These are phyloP conservation scores for Durotheca rogersii DNA, from an alignment of 495 filamentous ascomycete species.

Conservation along the genomic window DNA sequence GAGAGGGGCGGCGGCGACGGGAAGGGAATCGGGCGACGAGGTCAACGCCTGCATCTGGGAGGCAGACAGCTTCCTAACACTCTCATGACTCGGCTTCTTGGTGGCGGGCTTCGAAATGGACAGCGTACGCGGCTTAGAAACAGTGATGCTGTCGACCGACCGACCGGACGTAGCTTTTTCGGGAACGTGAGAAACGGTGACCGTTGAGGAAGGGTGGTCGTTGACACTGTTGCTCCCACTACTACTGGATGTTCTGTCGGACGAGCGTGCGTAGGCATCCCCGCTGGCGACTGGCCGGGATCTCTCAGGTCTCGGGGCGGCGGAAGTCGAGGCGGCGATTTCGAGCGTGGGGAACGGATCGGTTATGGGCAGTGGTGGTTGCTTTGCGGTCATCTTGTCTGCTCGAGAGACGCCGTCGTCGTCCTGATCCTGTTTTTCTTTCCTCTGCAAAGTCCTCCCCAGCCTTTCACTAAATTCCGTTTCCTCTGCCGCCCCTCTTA, in stretches of 20 bases:
- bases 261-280: slow-evolving; percentile 1
- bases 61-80: slow-evolving; percentile 55
- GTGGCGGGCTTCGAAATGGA: slow-evolving; percentile 23
- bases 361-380: slow-evolving; percentile 8
- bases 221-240: not conserved
- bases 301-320: slow-evolving; percentile 10
- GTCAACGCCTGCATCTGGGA: slow-evolving; percentile 57
- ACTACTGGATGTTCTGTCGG: slow-evolving; percentile 2
- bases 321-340: slow-evolving; percentile 20
- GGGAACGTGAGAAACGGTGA: not conserved
- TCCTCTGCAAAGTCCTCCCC: slow-evolving; percentile 19
- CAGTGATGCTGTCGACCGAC: slow-evolving; percentile 1
- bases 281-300: slow-evolving; percentile 1
- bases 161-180: slow-evolving; percentile 7
- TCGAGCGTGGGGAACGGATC: slow-evolving; percentile 35
- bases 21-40: slow-evolving; percentile 53
- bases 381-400: not conserved
- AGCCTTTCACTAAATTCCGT: slow-evolving; percentile 9
- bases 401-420: slow-evolving; percentile 1
- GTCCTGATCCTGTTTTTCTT: slow-evolving; percentile 9
- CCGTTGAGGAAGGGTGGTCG: slow-evolving; percentile 9
- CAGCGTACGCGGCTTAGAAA: slow-evolving; percentile 25
- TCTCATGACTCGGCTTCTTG: slow-evolving; percentile 42
- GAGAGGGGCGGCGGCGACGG: slow-evolving; percentile 40
- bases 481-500: not conserved